These are phyloP conservation scores for Eutypa lata DNA, from an alignment of 2,329 filamentous ascomycete genomes.

Conservation along the genomic window DNA sequence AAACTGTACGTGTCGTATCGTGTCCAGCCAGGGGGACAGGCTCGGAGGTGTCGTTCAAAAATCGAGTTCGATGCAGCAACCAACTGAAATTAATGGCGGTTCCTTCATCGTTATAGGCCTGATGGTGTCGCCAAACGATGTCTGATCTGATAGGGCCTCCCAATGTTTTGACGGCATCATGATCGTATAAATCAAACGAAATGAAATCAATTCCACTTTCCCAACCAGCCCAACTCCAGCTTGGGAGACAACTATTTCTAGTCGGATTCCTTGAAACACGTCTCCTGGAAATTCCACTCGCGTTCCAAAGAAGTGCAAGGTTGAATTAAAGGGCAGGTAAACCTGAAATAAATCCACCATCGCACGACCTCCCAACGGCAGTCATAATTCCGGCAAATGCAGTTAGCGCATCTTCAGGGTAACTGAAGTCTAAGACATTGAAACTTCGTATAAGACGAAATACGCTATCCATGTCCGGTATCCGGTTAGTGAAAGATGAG, in stretches of 20 bases:
- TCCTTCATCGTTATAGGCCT: neutral
- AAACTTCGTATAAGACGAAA: neutral
- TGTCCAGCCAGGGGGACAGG: neutral
- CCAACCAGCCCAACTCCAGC: neutral
- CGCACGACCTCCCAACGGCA: neutral
- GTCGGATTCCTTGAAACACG: neutral
- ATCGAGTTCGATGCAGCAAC: neutral
- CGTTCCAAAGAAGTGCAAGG: neutral
- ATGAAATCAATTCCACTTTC: neutral
- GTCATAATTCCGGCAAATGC: neutral
- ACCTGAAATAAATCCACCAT: neutral
- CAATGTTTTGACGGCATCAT: neutral
- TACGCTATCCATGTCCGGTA: neutral
- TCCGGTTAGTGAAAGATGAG: neutral
- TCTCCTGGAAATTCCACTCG: neutral
- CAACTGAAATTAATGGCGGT: neutral
- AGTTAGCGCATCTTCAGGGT: neutral
- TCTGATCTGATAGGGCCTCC: neutral
- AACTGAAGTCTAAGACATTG: neutral
- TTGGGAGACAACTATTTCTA: neutral
- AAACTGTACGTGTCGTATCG: neutral
- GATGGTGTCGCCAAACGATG: neutral
- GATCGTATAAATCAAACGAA: too few species aligned
- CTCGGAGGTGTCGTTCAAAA: neutral
- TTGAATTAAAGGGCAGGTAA: neutral